Evolutionary conservation across 129 eudicot species (phyloP).

Genomic region (Kitagawia praeruptora): DNA sequence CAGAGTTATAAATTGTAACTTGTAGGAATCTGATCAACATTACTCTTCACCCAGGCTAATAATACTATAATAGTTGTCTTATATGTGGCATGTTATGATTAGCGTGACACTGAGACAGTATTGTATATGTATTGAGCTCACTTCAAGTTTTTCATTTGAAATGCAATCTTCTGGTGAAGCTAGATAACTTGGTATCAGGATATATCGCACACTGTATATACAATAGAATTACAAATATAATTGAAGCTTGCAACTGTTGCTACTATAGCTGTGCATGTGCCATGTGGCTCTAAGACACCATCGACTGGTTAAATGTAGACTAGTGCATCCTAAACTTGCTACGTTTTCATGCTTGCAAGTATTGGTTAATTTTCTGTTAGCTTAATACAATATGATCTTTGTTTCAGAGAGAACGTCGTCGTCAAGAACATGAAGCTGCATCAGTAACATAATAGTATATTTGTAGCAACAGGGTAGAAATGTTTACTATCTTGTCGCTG

Average conservation of each 20-base stretch:
- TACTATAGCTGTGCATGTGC: neutral
- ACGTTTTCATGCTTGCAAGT: neutral
- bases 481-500: neutral
- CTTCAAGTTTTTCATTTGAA: neutral
- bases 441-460: neutral
- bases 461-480: neutral
- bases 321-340: neutral
- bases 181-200: neutral
- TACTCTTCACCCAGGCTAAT: neutral
- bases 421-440: neutral
- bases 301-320: neutral
- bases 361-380: neutral
- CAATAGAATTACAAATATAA: neutral
- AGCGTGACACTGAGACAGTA: neutral
- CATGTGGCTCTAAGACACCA: neutral
- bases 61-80: neutral
- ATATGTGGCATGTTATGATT: neutral
- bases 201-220: too few species aligned
- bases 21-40: neutral
- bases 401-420: neutral
- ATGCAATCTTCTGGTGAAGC: neutral
- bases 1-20: neutral
- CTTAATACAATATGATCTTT: neutral
- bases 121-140: neutral
- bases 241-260: neutral